Conservation (phyloP, 176 grass and related monocot species). For the Juncus inflexus region DNA sequence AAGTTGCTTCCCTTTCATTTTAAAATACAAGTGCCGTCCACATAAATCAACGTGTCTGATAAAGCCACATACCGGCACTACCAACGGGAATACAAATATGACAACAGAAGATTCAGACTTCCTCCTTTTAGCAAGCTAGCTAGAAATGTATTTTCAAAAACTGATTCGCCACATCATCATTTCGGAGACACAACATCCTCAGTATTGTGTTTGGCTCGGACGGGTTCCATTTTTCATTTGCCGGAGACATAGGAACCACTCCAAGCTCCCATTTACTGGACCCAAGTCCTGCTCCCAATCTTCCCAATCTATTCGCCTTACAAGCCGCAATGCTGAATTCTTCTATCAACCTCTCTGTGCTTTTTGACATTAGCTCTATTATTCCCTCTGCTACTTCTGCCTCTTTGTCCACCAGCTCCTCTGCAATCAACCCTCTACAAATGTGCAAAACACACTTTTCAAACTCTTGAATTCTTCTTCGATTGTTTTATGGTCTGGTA, state of each 20-base stretch:
- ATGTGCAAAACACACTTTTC: slow-evolving; percentile 56
- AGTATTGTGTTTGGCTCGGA: slow-evolving; percentile 53
- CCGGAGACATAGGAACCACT: slow-evolving; percentile 25
- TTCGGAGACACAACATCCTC: slow-evolving; percentile 54
- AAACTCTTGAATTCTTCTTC: slow-evolving; percentile 54
- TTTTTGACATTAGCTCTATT: slow-evolving; percentile 44
- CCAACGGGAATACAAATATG: too few relatives aligned
- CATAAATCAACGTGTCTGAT: too few relatives aligned
- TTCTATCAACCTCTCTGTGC: slow-evolving; percentile 40
- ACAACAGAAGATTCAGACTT: slow-evolving; percentile 6
- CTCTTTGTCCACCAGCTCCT: slow-evolving; percentile 54
- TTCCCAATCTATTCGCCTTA: slow-evolving; percentile 13
- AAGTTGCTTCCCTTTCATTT: too few relatives aligned
- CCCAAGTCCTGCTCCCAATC: slow-evolving; percentile 13
- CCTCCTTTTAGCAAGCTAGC: slow-evolving; percentile 59
- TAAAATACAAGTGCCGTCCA: too few relatives aligned
- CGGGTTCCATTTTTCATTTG: slow-evolving; percentile 42
- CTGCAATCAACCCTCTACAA: slow-evolving; percentile 48
- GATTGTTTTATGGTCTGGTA: slow-evolving; percentile 39
- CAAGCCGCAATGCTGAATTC: slow-evolving; percentile 36
- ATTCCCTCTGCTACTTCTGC: slow-evolving; percentile 37
- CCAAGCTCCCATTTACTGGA: background rate
- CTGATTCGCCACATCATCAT: slow-evolving; percentile 48
- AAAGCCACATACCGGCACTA: too few relatives aligned
- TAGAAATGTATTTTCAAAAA: slow-evolving; percentile 35